Base-by-base conservation (phyloP, 1,139 yeast genomes). In the Nakaseomyces bracarensis region DNA sequence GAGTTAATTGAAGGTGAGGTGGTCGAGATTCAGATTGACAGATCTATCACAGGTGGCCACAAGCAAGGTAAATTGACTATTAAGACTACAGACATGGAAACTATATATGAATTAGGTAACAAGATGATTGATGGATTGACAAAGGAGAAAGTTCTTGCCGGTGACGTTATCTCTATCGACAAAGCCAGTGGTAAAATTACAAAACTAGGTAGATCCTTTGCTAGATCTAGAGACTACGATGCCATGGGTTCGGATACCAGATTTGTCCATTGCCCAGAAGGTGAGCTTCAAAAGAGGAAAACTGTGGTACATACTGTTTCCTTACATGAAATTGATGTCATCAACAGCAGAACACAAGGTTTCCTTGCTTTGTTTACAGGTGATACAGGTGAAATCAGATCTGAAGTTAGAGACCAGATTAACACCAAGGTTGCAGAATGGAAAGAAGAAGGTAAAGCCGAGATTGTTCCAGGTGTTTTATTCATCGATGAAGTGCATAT, bases 391-490 rank as follows among this genome's bases (percentile, higher is more conserved):
- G 98, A 91, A 68, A 91, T 91, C 54, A 75, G 96, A 54, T 75
- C 93, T 10, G 98, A 93, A 65, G 94, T 93, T 28, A 79, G 99
- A 60, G 96, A 89, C 61, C 98, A 93, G 68, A 91, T 93, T 63
- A 91, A 93, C 67, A 77, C 89, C 41, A 91, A 91, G 67, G 96
- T 93, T 43, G 95, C 94, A 23, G 98, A 93, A 67, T 93, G 98
- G 98, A 86, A 84, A 60, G 99, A 93, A 70, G 98, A 93, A 71
- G 98, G 98, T 46, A 93, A 91, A 64, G 98, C 98, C 10, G 96
- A 89, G 57, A 89, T 93, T 51, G 83, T 87, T 40, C 97, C 98
- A n/a, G 99, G 99, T 52, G 98, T 93, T 10, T 71, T 93, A 55
- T 93, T 93, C 65, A 86, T 93, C 56, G 99, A 93, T 66, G 99